Percentiles rank a stretch among this genome's conserved stretches.
These are phyloP conservation scores for Ophiostoma novo-ulmi DNA, from an alignment of 2,329 filamentous ascomycete species.

Conservation along the genomic window DNA sequence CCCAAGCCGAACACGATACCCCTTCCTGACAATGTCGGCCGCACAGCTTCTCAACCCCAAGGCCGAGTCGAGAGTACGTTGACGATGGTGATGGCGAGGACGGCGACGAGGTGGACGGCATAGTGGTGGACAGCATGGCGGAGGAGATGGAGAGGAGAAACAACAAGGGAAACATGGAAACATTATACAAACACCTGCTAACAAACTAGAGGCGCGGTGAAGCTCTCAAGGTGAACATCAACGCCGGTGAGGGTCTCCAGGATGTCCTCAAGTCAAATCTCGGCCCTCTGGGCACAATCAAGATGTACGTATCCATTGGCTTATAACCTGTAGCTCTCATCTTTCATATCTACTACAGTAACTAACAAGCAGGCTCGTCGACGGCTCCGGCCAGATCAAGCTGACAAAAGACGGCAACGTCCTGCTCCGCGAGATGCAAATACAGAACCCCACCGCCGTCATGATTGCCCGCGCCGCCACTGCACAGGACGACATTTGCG, in stretches of 20 bases:
- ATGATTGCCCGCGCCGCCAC: slow-evolving; percentile 81
- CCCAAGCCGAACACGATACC: slow-evolving; percentile 1
- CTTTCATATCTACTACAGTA: background rate
- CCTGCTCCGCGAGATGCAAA: slow-evolving; percentile 74
- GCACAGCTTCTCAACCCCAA: slow-evolving; percentile 98
- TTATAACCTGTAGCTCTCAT: too few species aligned
- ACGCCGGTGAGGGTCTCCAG: slow-evolving; percentile 84
- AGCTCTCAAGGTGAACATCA: slow-evolving; percentile 95
- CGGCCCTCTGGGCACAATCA: slow-evolving; percentile 88
- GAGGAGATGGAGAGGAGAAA: slow-evolving; percentile 17
- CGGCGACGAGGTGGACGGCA: slow-evolving; percentile 20
- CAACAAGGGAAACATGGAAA: background rate
- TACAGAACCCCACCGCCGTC: slow-evolving; percentile 95
- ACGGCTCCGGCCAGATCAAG: slow-evolving; percentile 83
- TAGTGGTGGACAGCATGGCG: slow-evolving; percentile 32
- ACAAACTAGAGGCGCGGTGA: slow-evolving; percentile 78
- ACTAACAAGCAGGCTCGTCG: slow-evolving; percentile 51
- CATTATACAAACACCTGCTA: slow-evolving; percentile 29
- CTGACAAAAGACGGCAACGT: slow-evolving; percentile 98
- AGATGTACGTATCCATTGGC: slow-evolving; percentile 61
- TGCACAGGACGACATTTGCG: slow-evolving; percentile 96
- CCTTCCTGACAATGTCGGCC: slow-evolving; percentile 71
- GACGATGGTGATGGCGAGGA: background rate
- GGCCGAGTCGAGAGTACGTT: slow-evolving; percentile 85
- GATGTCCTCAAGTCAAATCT: slow-evolving; percentile 96